Evolutionary conservation across 148 eudicot genomes (phyloP).

Genomic region (Suaeda aralocaspica): DNA sequence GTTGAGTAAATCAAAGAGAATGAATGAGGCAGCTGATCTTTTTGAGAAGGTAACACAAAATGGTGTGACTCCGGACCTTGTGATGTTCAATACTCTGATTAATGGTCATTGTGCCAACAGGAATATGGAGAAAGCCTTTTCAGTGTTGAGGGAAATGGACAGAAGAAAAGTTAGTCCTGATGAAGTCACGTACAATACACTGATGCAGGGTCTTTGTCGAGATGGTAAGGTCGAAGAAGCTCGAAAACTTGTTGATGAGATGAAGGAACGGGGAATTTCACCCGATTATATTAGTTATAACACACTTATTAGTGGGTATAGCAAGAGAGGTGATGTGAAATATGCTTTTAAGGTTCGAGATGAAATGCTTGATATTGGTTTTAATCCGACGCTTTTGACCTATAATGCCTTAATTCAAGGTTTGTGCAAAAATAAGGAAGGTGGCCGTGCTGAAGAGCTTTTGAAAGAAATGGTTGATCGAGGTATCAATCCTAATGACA

Average conservation of each 20-base stretch:
- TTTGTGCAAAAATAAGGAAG: slow-evolving; percentile 56
- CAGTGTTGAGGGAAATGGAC: slow-evolving; percentile 53
- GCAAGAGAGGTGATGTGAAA: slow-evolving; percentile 64
- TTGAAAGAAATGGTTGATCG: slow-evolving; percentile 59
- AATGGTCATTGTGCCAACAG: slow-evolving; percentile 60
- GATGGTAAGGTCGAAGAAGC: slow-evolving; percentile 73
- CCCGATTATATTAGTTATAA: slow-evolving; percentile 69
- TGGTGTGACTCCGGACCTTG: slow-evolving; percentile 56
- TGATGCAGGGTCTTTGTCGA: slow-evolving; percentile 66
- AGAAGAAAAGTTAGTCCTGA: slow-evolving; percentile 46
- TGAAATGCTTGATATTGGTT: slow-evolving; percentile 61
- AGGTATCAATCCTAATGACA: slow-evolving; percentile 67
- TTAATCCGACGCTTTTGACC: slow-evolving; percentile 62
- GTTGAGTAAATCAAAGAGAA: slow-evolving; percentile 52
- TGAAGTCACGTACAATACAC: slow-evolving; percentile 72
- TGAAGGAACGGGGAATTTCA: slow-evolving; percentile 61
- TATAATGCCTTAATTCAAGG: slow-evolving; percentile 81
- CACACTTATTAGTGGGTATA: slow-evolving; percentile 71
- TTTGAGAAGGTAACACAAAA: slow-evolving; percentile 35
- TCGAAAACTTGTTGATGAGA: slow-evolving; percentile 48
- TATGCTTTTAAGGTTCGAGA: slow-evolving; percentile 64
- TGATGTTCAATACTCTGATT: slow-evolving; percentile 70
- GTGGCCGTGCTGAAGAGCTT: slow-evolving; percentile 51
- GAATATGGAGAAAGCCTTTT: slow-evolving; percentile 44
- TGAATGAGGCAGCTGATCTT: slow-evolving; percentile 62